Evolutionary conservation across 768 basidiomycete genomes (phyloP).

Genomic region (Asterophora lycoperdoides): DNA sequence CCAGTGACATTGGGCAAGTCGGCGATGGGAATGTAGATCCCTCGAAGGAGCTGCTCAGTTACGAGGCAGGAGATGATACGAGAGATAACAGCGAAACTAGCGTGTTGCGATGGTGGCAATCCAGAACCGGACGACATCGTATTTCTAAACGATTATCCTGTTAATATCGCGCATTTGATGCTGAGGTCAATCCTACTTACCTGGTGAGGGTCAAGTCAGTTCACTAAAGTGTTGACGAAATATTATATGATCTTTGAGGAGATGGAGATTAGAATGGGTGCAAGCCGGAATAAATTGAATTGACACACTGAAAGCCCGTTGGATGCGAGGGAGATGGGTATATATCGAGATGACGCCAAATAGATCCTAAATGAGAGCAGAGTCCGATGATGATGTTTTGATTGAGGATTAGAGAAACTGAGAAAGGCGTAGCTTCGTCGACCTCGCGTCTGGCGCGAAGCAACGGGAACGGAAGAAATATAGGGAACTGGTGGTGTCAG

Average conservation of each 20-base stretch:
- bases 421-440: not conserved
- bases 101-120: slow-evolving; percentile 33
- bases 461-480: not conserved
- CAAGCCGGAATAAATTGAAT: not conserved
- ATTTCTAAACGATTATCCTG: slow-evolving; percentile 1
- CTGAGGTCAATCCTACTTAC: slow-evolving; percentile 15
- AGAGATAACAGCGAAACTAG: slow-evolving; percentile 43
- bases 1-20: slow-evolving; percentile 26
- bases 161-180: slow-evolving; percentile 20
- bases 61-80: slow-evolving; percentile 47
- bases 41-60: slow-evolving; percentile 42
- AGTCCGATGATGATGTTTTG: slow-evolving; percentile 1
- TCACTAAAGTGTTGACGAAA: slow-evolving; percentile 3
- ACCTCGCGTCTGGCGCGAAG: not conserved
- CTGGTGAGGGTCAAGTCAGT: not conserved
- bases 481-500: not conserved
- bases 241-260: slow-evolving; percentile 2
- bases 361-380: not conserved
- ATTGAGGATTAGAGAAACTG: slow-evolving; percentile 1
- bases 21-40: slow-evolving; percentile 35
- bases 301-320: not conserved
- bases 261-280: slow-evolving; percentile 1
- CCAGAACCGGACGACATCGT: slow-evolving; percentile 34
- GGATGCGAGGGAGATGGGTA: not conserved
- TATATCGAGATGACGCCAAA: not conserved